phyloP scores from a whole-genome alignment of 1,139 yeast genomes.

The Taphrina communis region DNA sequence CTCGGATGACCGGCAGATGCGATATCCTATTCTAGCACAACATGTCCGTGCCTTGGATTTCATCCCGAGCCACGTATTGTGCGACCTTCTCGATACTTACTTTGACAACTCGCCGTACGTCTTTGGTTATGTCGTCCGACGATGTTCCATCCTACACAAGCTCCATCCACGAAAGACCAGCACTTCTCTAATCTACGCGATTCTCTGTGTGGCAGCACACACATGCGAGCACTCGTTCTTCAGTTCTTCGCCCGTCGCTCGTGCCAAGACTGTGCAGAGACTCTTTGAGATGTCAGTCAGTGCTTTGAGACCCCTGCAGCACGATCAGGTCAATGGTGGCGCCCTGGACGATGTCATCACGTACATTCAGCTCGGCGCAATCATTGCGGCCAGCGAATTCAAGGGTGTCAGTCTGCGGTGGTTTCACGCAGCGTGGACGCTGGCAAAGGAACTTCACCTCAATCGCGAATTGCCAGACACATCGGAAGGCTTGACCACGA shows the following conservation, averaged over 20 bases:
- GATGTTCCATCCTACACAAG: slow-evolving; percentile 46
- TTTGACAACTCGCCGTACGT: slow-evolving; percentile 52
- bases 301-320: slow-evolving; percentile 46
- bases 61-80: slow-evolving; percentile 52
- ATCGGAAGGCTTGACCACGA: slow-evolving; percentile 44
- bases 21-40: slow-evolving; percentile 50
- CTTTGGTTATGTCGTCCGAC: slow-evolving; percentile 50
- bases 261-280: slow-evolving; percentile 49
- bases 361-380: slow-evolving; percentile 53
- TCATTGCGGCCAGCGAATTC: slow-evolving; percentile 55
- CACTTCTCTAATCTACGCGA: slow-evolving; percentile 51
- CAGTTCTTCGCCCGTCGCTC: slow-evolving; percentile 50
- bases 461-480: slow-evolving; percentile 48
- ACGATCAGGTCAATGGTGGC: slow-evolving; percentile 49
- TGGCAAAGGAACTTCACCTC: slow-evolving; percentile 52
- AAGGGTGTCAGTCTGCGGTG: slow-evolving; percentile 55
- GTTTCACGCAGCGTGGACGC: slow-evolving; percentile 54
- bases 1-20: slow-evolving; percentile 29
- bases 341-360: slow-evolving; percentile 55
- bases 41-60: slow-evolving; percentile 48
- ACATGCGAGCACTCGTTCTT: slow-evolving; percentile 54
- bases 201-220: slow-evolving; percentile 53
- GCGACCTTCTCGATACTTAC: slow-evolving; percentile 53
- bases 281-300: slow-evolving; percentile 50
- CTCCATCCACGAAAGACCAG: slow-evolving; percentile 50